A percentile compares a stretch with the other conserved stretches of the same genome.
phyloP scores from a whole-genome alignment of 2,329 filamentous ascomycete species.

The Niveomyces coronatus region DNA sequence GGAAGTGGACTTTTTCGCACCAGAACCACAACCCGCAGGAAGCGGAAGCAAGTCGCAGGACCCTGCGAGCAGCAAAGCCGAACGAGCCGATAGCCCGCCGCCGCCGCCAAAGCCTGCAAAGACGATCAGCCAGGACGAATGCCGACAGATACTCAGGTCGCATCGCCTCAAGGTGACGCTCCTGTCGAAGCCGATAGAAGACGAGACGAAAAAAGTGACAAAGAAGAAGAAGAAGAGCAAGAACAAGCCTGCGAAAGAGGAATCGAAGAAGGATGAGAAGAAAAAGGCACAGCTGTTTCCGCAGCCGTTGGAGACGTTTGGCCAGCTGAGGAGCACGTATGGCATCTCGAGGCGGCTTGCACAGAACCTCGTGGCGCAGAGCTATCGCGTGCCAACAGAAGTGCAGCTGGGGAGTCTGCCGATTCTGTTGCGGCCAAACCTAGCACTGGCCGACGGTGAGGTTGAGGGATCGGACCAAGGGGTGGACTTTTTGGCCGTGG shows the following conservation, averaged over 20 bases:
- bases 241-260: conserved; percentile 33
- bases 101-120: conserved; percentile 17
- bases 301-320: conserved; percentile 69
- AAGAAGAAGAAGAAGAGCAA: conserved; percentile 45
- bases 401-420: conserved; percentile 85
- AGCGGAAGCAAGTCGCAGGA: conserved; percentile 14
- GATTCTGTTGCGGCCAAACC: conserved; percentile 53
- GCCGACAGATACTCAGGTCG: conserved; percentile 61
- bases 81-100: conserved; percentile 19
- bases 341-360: conserved; percentile 63
- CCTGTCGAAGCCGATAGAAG: conserved; percentile 43
- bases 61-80: conserved; percentile 12
- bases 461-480: conserved; percentile 23
- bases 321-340: conserved; percentile 59
- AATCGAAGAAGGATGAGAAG: conserved; percentile 42
- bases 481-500: conserved; percentile 76
- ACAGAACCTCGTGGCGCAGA: conserved; percentile 73
- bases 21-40: conserved; percentile 24
- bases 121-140: conserved; percentile 55
- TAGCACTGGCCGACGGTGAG: conserved; percentile 31
- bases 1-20: conserved; percentile 50
- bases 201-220: conserved; percentile 31
- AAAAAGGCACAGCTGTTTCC: conserved; percentile 59
- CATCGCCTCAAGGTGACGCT: conserved; percentile 81
- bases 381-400: conserved; percentile 81